These are phyloP conservation scores for Ustilago lituana DNA, from an alignment of 1,284 basidiomycete genomes.

Conservation along the genomic window DNA sequence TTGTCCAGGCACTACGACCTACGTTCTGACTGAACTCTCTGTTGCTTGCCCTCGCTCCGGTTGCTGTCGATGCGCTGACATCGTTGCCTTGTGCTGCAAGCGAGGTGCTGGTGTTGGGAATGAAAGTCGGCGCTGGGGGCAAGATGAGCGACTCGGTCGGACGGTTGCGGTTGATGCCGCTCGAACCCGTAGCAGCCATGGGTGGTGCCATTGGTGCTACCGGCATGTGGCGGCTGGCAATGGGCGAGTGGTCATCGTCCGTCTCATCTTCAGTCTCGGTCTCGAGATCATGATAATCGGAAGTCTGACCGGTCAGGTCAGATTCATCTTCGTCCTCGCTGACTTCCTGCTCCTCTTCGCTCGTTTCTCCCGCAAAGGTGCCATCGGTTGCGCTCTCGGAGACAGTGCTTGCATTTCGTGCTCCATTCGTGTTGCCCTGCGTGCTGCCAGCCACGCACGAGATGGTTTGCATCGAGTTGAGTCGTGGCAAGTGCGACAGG, in stretches of 20 bases:
- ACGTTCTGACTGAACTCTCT: constrained; percentile 14
- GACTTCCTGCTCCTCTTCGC: constrained; percentile 49
- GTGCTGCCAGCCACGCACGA: constrained; percentile 3
- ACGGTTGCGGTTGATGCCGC: constrained; percentile 46
- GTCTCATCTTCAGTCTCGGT: constrained; percentile 49
- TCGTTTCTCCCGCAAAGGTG: constrained; percentile 17
- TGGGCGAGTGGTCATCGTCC: constrained; percentile 38
- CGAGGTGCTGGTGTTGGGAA: constrained; percentile 13
- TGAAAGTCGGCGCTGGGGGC: constrained; percentile 52
- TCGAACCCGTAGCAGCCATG: constrained; percentile 23
- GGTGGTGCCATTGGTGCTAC: constrained; percentile 28
- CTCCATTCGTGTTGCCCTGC: not conserved
- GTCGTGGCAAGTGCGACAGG: constrained; percentile 56
- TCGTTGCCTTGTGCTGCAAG: not conserved
- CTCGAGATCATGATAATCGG: constrained; percentile 42
- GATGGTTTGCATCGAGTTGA: constrained; percentile 54
- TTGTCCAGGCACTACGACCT: constrained; percentile 51
- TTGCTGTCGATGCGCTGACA: constrained; percentile 4
- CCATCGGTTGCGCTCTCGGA: constrained; percentile 14
- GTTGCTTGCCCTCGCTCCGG: not conserved
- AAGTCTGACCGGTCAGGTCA: constrained; percentile 26
- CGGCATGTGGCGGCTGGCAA: constrained; percentile 21
- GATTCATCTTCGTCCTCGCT: constrained; percentile 45
- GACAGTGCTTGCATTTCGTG: constrained; percentile 13
- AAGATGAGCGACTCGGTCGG: constrained; percentile 39